Evolutionary conservation across 768 basidiomycete species (phyloP).

Genomic region (Mrakia blollopis): DNA sequence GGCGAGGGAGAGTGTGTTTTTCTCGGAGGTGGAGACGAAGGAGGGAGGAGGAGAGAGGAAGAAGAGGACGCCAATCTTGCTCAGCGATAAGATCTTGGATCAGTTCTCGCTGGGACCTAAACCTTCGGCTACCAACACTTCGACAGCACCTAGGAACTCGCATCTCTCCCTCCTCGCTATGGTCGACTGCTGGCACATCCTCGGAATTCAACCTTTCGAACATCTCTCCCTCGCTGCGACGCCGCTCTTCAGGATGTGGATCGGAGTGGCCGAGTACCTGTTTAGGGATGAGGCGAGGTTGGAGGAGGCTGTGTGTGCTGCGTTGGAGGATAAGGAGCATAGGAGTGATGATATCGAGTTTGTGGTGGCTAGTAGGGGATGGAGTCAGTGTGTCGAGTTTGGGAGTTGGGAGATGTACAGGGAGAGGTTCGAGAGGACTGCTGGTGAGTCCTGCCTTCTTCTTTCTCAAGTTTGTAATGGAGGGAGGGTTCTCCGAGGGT

Average conservation of each 20-base stretch:
- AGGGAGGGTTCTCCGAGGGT: too few species aligned
- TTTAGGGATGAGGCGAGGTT: constrained; percentile 66
- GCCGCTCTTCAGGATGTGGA: constrained; percentile 91
- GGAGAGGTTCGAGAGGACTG: constrained; percentile 70
- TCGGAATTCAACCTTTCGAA: constrained; percentile 78
- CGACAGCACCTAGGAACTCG: constrained; percentile 60
- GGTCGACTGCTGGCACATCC: constrained; percentile 95
- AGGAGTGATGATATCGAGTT: constrained; percentile 90
- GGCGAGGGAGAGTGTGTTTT: constrained; percentile 70
- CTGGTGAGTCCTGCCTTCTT: constrained; percentile 38
- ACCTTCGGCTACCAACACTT: constrained; percentile 17
- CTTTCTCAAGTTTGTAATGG: background rate
- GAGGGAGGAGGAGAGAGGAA: constrained; percentile 38
- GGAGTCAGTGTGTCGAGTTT: constrained; percentile 93
- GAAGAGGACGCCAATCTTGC: constrained; percentile 59
- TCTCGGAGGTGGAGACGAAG: background rate
- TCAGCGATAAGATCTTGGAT: constrained; percentile 79
- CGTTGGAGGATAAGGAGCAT: constrained; percentile 69
- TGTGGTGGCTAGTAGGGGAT: constrained; percentile 83
- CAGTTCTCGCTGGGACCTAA: constrained; percentile 72
- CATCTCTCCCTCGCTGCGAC: constrained; percentile 92
- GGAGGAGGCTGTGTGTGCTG: constrained; percentile 66
- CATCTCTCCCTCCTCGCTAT: constrained; percentile 92
- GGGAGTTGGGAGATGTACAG: constrained; percentile 85
- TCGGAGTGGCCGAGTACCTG: constrained; percentile 93